These are phyloP conservation scores for Orbilia ellipsospora DNA, from an alignment of 2,329 filamentous ascomycete species.

Conservation along the genomic window DNA sequence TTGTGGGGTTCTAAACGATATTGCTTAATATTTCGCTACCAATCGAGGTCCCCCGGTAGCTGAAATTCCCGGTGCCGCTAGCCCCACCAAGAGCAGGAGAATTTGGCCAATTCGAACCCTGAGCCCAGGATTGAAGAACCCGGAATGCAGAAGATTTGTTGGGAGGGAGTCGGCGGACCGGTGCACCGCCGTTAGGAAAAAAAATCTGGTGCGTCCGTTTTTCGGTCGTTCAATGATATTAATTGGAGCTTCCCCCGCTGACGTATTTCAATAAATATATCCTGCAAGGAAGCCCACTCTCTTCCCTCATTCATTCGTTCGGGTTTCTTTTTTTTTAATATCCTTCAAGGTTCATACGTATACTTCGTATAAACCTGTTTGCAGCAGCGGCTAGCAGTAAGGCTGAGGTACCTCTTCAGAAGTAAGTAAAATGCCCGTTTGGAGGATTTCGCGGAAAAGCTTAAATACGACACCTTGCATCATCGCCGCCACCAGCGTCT, in stretches of 20 bases:
- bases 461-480: conserved; percentile 16
- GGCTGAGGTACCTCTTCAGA: conserved; percentile 13
- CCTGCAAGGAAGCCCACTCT: not conserved
- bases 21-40: no score
- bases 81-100: no score
- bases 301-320: no score
- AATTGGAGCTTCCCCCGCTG: conserved; percentile 33
- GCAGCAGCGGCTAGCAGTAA: no score
- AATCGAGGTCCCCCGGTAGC: no score
- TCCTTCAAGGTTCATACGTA: no score
- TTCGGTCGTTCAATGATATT: not conserved
- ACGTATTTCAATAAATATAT: conserved; percentile 39
- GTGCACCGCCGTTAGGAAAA: conserved; percentile 4
- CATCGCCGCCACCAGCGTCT: not conserved
- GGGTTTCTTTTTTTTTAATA: no score
- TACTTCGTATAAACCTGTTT: no score
- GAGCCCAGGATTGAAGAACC: not conserved
- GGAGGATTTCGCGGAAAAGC: not conserved
- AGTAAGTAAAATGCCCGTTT: not conserved
- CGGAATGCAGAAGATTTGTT: not conserved
- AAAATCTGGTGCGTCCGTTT: conserved; percentile 1
- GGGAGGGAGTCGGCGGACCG: conserved; percentile 14
- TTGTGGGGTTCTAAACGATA: conserved; percentile 18
- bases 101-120: not conserved
- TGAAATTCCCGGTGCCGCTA: not conserved